Percentiles rank a stretch among this genome's conserved stretches.
phyloP scores from a whole-genome alignment of 495 filamentous ascomycete species.

The Opeltia flavorubescens region DNA sequence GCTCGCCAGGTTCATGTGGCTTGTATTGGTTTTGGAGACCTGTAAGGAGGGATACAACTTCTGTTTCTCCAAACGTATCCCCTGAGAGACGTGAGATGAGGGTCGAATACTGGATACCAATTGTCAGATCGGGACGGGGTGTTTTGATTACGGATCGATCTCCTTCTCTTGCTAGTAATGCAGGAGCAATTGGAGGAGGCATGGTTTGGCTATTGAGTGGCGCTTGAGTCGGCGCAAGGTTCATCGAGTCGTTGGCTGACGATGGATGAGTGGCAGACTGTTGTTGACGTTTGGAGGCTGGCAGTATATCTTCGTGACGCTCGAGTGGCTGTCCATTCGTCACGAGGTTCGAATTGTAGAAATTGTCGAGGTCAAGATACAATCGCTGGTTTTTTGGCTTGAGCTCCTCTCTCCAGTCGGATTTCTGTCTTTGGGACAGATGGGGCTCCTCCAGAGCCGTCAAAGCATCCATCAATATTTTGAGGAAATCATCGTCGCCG shows the following conservation, averaged over 20 bases:
- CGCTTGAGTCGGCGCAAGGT: too few relatives aligned
- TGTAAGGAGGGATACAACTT: too few relatives aligned
- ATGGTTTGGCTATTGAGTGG: too few relatives aligned
- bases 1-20: conserved; percentile 4
- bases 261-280: conserved; percentile 7
- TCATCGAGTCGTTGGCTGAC: too few relatives aligned
- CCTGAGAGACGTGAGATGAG: too few relatives aligned
- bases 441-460: too few relatives aligned
- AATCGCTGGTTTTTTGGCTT: conserved; percentile 5
- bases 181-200: conserved; percentile 5
- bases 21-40: conserved; percentile 3
- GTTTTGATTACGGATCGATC: conserved; percentile 8
- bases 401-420: conserved; percentile 10
- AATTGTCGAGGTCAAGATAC: not conserved
- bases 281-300: not conserved
- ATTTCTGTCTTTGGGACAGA: too few relatives aligned
- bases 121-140: conserved; percentile 12
- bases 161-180: not conserved
- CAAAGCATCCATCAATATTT: not conserved
- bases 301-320: conserved; percentile 2
- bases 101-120: conserved; percentile 7
- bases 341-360: not conserved
- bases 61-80: too few relatives aligned
- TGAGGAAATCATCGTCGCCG: not conserved
- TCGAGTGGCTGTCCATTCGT: not conserved